Base-by-base conservation (phyloP, 768 basidiomycete species). In the Macrolepiota fuliginosa region DNA sequence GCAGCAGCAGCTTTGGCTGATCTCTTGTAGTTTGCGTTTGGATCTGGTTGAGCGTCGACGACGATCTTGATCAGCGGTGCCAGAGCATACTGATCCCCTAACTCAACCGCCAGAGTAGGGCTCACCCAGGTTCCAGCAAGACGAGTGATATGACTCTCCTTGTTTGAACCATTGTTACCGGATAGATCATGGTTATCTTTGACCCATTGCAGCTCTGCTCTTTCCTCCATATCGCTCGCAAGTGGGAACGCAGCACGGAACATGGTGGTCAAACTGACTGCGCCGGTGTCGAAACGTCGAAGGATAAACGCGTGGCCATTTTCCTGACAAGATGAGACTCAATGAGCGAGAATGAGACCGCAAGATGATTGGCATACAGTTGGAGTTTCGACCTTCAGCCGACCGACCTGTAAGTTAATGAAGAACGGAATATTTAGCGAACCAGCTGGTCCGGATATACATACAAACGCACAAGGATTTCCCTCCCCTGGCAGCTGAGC, bases 211-310 rank as follows among this genome's bases (percentile, higher is more conserved):
- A 90, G 80, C 73, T 97, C 95, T 12, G 75, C 76, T 72, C 84
- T 88, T 73, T 98, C 95, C 17, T 89, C 86, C 52, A 81, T 77
- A 1, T 94, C 92, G 46, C 79, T 77, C 3, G 94, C 91, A 40
- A 81, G 84, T 10, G 95, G 95, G 73, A 94, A 98, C 0, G 94
- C 94, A 7, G 94, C 94, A 62, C 94, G 91, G 77, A 92, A 96
- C 94, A 98, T 96, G 60, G 95, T 96, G 10, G 95, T 96, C 10
- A 95, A 83, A 65, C 89, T 91, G 74, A 98, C 84, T 19, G 94
- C 94, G 62, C 91, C 89, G 2, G 95, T 96, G 75, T 98, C 96
- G 67, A 91, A 95, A 58, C 96, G 87, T 49, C 95, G 87, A 37
- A 98, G 88, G 70, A 98, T 92, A 72, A 97, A 98, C 24, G 96